A percentile compares a stretch with the other conserved stretches of the same genome.
Evolutionary conservation across 257 asterid species (phyloP).

Genomic region (Scutellaria minor): DNA sequence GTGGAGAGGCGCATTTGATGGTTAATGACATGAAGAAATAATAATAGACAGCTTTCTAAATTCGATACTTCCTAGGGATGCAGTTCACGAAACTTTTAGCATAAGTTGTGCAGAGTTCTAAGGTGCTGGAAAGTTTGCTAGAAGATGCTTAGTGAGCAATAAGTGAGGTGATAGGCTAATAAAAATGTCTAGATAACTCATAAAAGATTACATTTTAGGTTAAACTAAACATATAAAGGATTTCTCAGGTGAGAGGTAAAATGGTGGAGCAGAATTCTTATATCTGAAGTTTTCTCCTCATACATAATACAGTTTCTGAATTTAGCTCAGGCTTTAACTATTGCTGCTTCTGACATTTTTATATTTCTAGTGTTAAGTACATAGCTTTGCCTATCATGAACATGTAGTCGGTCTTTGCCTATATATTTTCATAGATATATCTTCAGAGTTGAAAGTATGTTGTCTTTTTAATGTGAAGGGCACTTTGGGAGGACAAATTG

Average conservation of each 20-base stretch:
- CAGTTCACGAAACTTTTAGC: too few relatives aligned
- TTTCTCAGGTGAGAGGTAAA: background rate
- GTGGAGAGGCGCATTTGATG: background rate
- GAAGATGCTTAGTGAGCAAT: background rate
- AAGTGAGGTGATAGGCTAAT: background rate
- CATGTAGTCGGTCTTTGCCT: too few relatives aligned
- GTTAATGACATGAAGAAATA: background rate
- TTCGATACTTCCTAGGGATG: too few relatives aligned
- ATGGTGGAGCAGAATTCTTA: background rate
- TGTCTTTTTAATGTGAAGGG: conserved; percentile 64
- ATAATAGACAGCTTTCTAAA: background rate
- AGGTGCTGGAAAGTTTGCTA: background rate
- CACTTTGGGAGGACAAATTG: conserved; percentile 72
- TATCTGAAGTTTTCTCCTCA: background rate
- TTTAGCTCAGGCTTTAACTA: background rate
- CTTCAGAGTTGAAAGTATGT: background rate
- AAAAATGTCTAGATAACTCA: conserved; percentile 4
- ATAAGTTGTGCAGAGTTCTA: background rate
- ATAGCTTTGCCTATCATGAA: too few relatives aligned
- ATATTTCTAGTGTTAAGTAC: background rate
- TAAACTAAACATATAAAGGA: background rate
- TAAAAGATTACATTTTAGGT: conserved; percentile 5
- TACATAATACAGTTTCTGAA: background rate
- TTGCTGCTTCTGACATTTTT: conserved; percentile 2
- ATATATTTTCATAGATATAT: background rate